phyloP scores from a whole-genome alignment of 1,284 basidiomycete genomes.

The Rhodotorula mucilaginosa region DNA sequence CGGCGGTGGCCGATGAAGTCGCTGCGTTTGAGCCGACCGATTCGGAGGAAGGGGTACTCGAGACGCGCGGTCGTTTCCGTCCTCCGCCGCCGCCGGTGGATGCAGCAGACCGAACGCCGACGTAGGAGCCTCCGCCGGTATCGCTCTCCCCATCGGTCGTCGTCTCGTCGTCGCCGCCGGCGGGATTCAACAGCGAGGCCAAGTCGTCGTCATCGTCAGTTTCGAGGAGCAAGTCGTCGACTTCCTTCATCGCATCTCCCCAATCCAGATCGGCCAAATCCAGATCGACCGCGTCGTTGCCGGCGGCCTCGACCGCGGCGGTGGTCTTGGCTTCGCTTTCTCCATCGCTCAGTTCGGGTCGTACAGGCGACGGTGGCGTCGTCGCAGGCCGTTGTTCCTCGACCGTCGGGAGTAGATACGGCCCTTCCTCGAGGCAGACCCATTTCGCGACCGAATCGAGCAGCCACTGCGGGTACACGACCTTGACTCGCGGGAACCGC shows the following conservation, averaged over 20 bases:
- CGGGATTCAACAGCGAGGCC: background rate
- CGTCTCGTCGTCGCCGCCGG: background rate
- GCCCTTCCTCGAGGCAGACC: constrained; percentile 67
- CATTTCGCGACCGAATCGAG: constrained; percentile 78
- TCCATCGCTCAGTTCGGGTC: constrained; percentile 21
- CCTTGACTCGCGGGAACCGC: constrained; percentile 62
- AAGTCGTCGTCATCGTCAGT: constrained; percentile 58
- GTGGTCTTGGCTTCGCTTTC: constrained; percentile 37
- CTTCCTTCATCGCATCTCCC: constrained; percentile 76
- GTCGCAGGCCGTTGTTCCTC: background rate
- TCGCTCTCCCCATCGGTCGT: constrained; percentile 21
- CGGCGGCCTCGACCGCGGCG: background rate
- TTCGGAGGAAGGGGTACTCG: background rate
- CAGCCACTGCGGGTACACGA: constrained; percentile 87
- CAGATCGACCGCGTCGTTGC: background rate
- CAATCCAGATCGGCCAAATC: constrained; percentile 52
- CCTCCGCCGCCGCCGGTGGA: background rate
- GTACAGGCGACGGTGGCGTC: constrained; percentile 18
- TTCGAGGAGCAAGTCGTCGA: constrained; percentile 80
- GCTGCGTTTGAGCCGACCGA: background rate
- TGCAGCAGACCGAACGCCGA: background rate
- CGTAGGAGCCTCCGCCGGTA: background rate
- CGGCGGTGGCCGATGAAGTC: background rate
- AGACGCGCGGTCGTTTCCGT: constrained; percentile 17
- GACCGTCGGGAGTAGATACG: constrained; percentile 62